These are phyloP conservation scores for Ophiostoma montium DNA, from an alignment of 2,329 filamentous ascomycete genomes.

Conservation along the genomic window DNA sequence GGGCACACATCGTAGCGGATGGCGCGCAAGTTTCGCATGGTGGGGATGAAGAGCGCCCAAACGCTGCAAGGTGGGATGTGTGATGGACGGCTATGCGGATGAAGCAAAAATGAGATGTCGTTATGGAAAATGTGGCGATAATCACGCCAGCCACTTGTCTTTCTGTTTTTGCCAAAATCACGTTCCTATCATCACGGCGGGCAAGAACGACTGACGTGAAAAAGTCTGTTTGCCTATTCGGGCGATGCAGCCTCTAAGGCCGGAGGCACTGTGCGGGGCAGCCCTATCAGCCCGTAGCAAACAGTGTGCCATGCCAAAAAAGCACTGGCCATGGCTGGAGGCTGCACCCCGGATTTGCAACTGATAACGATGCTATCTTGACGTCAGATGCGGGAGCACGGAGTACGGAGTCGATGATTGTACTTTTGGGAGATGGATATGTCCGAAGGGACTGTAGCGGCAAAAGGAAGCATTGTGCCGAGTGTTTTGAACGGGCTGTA, in stretches of 20 bases:
- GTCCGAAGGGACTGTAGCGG: too few species aligned
- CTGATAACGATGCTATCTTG: too few species aligned
- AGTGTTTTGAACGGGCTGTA: too few species aligned
- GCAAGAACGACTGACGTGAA: constrained; percentile 5
- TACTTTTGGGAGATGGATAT: too few species aligned
- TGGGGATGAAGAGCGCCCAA: not conserved
- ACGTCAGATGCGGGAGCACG: too few species aligned
- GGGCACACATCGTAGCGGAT: constrained; percentile 55
- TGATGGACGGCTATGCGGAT: not conserved
- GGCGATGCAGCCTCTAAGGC: not conserved
- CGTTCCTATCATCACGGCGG: not conserved
- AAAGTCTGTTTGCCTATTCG: constrained; percentile 9
- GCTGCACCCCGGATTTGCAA: too few species aligned
- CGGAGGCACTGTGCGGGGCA: constrained; percentile 11
- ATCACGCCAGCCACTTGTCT: not conserved
- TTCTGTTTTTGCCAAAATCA: not conserved
- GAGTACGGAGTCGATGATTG: too few species aligned
- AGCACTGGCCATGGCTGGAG: too few species aligned
- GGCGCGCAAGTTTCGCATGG: constrained; percentile 80
- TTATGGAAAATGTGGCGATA: not conserved
- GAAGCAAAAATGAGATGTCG: not conserved
- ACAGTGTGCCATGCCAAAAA: too few species aligned
- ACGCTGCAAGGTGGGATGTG: not conserved
- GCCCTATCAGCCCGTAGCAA: not conserved
- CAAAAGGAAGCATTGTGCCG: too few species aligned